Evolutionary conservation across 129 eudicot genomes (phyloP).

Genomic region (Chrysanthemum seticuspe): DNA sequence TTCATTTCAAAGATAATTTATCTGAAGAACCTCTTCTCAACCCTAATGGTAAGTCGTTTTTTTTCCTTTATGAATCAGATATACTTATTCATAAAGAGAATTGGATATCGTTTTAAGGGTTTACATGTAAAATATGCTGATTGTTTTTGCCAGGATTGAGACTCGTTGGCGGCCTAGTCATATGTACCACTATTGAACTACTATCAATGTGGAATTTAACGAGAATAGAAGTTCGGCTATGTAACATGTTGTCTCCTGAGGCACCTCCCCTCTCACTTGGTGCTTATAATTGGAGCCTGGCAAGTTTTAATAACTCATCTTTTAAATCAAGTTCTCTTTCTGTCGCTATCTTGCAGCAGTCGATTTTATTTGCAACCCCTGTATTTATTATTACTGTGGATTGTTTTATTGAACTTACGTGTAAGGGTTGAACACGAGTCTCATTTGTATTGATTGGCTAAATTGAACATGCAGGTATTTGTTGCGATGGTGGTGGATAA

Average conservation of each 20-base stretch:
- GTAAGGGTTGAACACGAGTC: constrained; percentile 11
- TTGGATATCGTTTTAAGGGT: no score
- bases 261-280: constrained; percentile 87
- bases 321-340: constrained; percentile 2
- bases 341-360: not conserved
- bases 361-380: not conserved
- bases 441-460: constrained; percentile 4
- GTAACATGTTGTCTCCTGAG: constrained; percentile 95
- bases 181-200: constrained; percentile 71
- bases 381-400: not conserved
- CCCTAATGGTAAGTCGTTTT: constrained; percentile 48
- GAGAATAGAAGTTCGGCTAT: constrained; percentile 84
- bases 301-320: constrained; percentile 36
- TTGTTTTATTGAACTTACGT: not conserved
- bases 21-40: constrained; percentile 44
- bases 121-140: not conserved
- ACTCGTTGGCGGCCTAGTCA: constrained; percentile 47
- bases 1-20: constrained; percentile 37
- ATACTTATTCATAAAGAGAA: not conserved
- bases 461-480: constrained; percentile 59
- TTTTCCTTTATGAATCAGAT: not conserved
- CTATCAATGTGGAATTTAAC: constrained; percentile 99
- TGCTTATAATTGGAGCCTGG: constrained; percentile 89
- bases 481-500: constrained; percentile 93
- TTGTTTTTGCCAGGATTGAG: constrained; percentile 50